Conservation (phyloP, 345 rosid genomes). For the Carallia brachiata region DNA sequence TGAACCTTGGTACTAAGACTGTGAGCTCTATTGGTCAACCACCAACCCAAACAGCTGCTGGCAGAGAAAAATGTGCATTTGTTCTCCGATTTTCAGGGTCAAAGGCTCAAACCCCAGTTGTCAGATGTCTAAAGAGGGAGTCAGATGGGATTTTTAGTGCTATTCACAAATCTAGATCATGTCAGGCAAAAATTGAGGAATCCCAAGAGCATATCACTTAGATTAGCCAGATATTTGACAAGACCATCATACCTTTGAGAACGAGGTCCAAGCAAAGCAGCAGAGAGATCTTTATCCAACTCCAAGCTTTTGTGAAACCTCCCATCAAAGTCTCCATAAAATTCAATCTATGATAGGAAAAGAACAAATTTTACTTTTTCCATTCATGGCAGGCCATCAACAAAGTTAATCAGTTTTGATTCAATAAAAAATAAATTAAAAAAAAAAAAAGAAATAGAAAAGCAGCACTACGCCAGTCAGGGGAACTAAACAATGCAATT, state of each 20-base stretch:
- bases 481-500: too few relatives aligned
- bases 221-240: neutral
- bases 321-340: slow-evolving; percentile 87
- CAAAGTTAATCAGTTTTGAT: neutral
- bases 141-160: neutral
- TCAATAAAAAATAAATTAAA: too few relatives aligned
- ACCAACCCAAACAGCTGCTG: too few relatives aligned
- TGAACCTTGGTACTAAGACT: too few relatives aligned
- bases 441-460: neutral
- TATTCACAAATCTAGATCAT: neutral
- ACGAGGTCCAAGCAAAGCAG: slow-evolving; percentile 82
- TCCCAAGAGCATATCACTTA: neutral
- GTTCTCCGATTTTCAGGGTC: neutral
- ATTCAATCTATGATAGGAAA: slow-evolving; percentile 54
- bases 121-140: neutral
- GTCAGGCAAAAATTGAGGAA: neutral
- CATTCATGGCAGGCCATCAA: neutral
- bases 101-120: neutral
- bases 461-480: neutral
- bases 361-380: neutral
- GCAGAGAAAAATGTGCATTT: too few relatives aligned
- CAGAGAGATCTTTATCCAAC: slow-evolving; percentile 80
- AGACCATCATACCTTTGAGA: slow-evolving; percentile 55
- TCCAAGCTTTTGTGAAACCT: slow-evolving; percentile 90
- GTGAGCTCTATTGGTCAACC: too few relatives aligned